Evolutionary conservation across 164 flowering plant species (phyloP).

Genomic region (Litsea cubeba): DNA sequence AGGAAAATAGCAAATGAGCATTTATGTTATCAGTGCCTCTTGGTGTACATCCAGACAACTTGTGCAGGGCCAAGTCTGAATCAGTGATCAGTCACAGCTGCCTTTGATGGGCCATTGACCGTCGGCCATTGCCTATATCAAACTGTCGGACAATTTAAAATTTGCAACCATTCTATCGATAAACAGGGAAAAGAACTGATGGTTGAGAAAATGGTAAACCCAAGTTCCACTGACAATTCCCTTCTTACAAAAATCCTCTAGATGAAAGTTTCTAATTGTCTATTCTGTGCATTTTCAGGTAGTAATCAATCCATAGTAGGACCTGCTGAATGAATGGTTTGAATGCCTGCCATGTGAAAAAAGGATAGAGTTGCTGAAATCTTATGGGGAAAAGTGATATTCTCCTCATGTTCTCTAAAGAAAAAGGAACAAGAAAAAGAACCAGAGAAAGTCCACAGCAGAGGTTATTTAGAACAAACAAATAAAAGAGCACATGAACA

Average conservation of each 20-base stretch:
- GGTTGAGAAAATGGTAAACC: too few species aligned
- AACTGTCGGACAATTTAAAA: too few species aligned
- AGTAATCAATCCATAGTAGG: neutral
- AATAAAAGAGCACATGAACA: neutral
- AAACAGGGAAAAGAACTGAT: too few species aligned
- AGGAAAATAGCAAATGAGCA: too few species aligned
- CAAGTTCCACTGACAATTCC: too few species aligned
- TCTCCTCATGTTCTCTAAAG: too few species aligned
- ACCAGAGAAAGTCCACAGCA: neutral
- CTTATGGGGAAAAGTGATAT: too few species aligned
- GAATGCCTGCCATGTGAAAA: neutral
- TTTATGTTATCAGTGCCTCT: too few species aligned
- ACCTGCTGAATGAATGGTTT: neutral
- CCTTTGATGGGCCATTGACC: neutral
- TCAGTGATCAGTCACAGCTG: neutral
- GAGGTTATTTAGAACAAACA: neutral
- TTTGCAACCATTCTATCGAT: too few species aligned
- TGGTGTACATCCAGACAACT: too few species aligned
- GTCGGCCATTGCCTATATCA: too few species aligned
- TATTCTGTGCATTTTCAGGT: neutral
- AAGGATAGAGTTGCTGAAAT: too few species aligned
- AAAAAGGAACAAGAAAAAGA: neutral
- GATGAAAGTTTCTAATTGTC: neutral
- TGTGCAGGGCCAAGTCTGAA: neutral
- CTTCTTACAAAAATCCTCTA: neutral